These are phyloP conservation scores for Aspergillus chevalieri DNA, from an alignment of 2,329 filamentous ascomycete species.

Conservation along the genomic window DNA sequence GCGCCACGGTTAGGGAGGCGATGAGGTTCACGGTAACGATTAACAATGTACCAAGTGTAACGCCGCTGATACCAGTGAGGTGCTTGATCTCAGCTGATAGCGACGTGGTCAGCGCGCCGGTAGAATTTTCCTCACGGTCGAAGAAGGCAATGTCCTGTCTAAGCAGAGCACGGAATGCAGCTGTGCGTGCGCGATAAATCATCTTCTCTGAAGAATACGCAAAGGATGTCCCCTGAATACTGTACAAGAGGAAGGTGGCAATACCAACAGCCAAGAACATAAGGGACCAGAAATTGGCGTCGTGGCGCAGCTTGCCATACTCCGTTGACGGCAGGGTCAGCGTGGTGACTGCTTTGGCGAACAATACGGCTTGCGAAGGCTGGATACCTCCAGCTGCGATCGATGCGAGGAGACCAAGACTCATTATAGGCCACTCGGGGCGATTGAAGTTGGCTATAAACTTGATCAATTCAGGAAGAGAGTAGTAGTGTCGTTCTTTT, in stretches of 20 bases:
- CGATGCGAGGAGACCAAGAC: constrained; percentile 65
- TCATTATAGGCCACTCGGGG: constrained; percentile 66
- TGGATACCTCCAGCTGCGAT: constrained; percentile 76
- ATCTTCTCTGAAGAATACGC: constrained; percentile 82
- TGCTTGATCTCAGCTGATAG: constrained; percentile 85
- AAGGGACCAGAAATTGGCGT: constrained; percentile 77
- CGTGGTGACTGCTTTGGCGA: constrained; percentile 77
- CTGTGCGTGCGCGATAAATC: constrained; percentile 73
- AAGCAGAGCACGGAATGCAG: constrained; percentile 78
- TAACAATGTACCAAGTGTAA: constrained; percentile 78
- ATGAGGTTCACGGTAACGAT: constrained; percentile 74
- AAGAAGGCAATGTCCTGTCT: constrained; percentile 92
- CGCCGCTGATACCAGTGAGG: constrained; percentile 81
- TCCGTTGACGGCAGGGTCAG: constrained; percentile 53
- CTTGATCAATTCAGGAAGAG: constrained; percentile 68
- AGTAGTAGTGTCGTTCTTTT: constrained; percentile 47
- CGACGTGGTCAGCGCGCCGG: constrained; percentile 81
- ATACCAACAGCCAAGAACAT: constrained; percentile 85
- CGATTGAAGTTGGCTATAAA: constrained; percentile 76
- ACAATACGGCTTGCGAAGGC: constrained; percentile 71
- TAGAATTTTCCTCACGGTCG: constrained; percentile 80
- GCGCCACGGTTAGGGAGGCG: constrained; percentile 61
- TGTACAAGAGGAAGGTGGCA: constrained; percentile 64
- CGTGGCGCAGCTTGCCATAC: constrained; percentile 55
- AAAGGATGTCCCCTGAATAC: constrained; percentile 65